phyloP scores from a whole-genome alignment of 352 stramenopile species.

The Phytophthora citrophthora region DNA sequence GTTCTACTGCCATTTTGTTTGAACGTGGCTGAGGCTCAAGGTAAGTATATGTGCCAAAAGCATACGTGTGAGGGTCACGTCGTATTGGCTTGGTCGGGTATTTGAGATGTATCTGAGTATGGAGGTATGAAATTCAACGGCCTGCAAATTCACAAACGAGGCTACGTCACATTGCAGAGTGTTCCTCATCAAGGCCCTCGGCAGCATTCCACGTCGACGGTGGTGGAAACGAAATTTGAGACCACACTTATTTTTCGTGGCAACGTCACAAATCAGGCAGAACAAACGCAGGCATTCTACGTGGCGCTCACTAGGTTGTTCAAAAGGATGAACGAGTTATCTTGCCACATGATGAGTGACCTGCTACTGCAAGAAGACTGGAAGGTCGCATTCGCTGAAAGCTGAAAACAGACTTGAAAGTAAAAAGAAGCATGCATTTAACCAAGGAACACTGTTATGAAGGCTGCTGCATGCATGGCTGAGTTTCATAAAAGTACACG shows the following conservation, averaged over 20 bases:
- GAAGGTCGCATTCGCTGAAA: constrained; percentile 24
- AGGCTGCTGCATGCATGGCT: no score
- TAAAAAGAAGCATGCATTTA: no score
- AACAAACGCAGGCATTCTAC: constrained; percentile 37
- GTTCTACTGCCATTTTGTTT: no score
- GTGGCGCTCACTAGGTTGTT: constrained; percentile 18
- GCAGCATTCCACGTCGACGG: constrained; percentile 22
- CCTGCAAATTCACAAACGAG: constrained; percentile 18
- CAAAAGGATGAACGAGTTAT: constrained; percentile 20
- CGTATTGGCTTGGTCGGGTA: neutral
- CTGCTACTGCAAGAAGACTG: constrained; percentile 27
- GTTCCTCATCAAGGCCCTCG: neutral
- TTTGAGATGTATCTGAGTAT: neutral
- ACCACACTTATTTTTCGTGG: constrained; percentile 49
- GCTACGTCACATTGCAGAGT: constrained; percentile 16
- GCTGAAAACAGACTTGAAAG: neutral
- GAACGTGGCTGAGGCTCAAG: neutral
- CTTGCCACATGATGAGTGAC: constrained; percentile 23
- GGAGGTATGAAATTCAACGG: neutral
- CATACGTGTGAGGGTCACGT: neutral
- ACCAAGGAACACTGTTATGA: no score
- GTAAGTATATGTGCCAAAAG: constrained; percentile 1
- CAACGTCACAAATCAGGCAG: constrained; percentile 33
- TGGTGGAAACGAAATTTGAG: constrained; percentile 52
- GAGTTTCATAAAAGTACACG: no score